phyloP scores from a whole-genome alignment of 495 filamentous ascomycete species.

The Aspergillus sclerotiicarbonarius region DNA sequence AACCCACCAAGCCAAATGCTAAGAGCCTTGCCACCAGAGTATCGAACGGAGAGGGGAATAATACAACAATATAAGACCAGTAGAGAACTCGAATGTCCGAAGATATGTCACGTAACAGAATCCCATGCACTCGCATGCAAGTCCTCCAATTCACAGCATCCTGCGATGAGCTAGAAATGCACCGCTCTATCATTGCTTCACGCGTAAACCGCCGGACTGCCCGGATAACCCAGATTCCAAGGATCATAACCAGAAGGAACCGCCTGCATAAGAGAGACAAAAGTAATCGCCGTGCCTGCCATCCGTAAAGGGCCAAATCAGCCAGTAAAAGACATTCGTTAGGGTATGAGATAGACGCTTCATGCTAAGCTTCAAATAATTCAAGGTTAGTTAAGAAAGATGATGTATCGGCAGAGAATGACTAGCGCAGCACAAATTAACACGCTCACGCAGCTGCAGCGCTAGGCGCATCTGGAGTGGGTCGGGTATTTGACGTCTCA shows the following conservation, averaged over 20 bases:
- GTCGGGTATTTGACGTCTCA: constrained; percentile 31
- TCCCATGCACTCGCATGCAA: constrained; percentile 2
- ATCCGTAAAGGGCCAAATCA: constrained; percentile 25
- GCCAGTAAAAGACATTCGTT: constrained; percentile 27
- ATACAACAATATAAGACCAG: not conserved
- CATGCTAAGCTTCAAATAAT: constrained; percentile 34
- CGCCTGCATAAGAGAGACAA: constrained; percentile 10
- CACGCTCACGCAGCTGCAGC: constrained; percentile 21
- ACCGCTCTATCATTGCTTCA: constrained; percentile 2
- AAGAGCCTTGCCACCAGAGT: not conserved
- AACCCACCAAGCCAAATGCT: no score
- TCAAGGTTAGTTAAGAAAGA: constrained; percentile 11
- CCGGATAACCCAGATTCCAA: constrained; percentile 8
- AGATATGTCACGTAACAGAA: not conserved
- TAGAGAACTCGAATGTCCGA: not conserved
- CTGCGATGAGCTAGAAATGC: constrained; percentile 5
- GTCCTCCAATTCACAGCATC: not conserved
- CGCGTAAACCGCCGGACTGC: constrained; percentile 6
- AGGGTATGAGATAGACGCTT: constrained; percentile 35
- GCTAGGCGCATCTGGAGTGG: constrained; percentile 20
- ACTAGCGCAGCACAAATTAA: constrained; percentile 3
- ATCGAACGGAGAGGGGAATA: constrained; percentile 6
- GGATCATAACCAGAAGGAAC: constrained; percentile 15
- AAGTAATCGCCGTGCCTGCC: constrained; percentile 31
- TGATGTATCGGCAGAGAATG: not conserved